Evolutionary conservation across 441 rosid genomes (phyloP).

Genomic region (Gossypium trilobum): DNA sequence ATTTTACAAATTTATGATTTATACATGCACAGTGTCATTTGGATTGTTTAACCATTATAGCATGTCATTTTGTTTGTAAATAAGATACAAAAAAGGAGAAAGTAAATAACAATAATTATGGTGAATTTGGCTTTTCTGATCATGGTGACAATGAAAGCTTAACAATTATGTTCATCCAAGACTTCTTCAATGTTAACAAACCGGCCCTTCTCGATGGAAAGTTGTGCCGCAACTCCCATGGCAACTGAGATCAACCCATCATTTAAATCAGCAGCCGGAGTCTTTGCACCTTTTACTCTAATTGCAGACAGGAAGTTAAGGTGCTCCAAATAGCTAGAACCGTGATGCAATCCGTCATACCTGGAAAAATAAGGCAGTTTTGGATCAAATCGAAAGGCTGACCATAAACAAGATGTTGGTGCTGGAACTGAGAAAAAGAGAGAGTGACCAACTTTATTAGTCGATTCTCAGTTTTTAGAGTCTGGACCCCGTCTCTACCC

Average conservation of each 20-base stretch:
- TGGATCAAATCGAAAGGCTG: background rate
- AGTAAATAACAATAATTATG: background rate
- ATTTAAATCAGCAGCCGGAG: constrained; percentile 61
- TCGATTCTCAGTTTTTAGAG: constrained; percentile 57
- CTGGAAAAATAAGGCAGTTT: constrained; percentile 27
- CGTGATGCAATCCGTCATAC: constrained; percentile 82
- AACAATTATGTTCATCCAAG: constrained; percentile 22
- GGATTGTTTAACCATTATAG: background rate
- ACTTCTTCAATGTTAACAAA: constrained; percentile 62
- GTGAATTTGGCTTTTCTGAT: background rate
- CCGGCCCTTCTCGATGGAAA: constrained; percentile 64
- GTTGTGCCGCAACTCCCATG: constrained; percentile 92
- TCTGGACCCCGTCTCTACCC: constrained; percentile 62
- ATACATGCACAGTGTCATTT: background rate
- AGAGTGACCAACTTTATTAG: constrained; percentile 51
- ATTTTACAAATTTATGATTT: background rate
- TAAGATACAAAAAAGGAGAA: background rate
- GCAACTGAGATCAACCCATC: constrained; percentile 92
- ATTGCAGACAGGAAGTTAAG: constrained; percentile 59
- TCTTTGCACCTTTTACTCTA: constrained; percentile 36
- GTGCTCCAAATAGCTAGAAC: constrained; percentile 91
- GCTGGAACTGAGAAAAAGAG: background rate
- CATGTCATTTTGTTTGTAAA: background rate
- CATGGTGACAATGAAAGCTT: constrained; percentile 7
- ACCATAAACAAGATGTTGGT: background rate